Evolutionary conservation across 306 rosid genomes (phyloP).

Genomic region (Adenanthera pavonina): DNA sequence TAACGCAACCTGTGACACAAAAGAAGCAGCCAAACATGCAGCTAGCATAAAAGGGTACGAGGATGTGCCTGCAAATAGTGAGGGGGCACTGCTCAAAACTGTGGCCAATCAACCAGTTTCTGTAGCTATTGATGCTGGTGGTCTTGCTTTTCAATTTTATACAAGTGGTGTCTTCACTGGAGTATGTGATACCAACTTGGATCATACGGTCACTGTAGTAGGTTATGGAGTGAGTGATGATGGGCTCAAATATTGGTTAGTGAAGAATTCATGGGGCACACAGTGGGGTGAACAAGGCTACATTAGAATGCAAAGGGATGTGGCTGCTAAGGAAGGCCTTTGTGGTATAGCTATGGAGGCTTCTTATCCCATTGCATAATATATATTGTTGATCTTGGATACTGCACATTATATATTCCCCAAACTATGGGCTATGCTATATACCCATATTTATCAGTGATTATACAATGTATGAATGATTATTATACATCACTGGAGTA

Average conservation of each 20-base stretch:
- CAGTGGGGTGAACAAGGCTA: slow-evolving; percentile 50
- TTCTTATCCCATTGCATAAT: slow-evolving; percentile 43
- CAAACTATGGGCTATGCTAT: too few relatives aligned
- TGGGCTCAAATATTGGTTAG: slow-evolving; percentile 49
- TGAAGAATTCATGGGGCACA: slow-evolving; percentile 47
- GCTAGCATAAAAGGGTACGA: slow-evolving; percentile 44
- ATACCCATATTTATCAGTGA: not conserved
- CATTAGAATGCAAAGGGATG: slow-evolving; percentile 40
- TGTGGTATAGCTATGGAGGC: slow-evolving; percentile 49
- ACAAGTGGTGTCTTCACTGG: slow-evolving; percentile 45
- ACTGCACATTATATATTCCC: not conserved
- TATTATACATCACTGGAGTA: not conserved
- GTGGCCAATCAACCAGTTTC: slow-evolving; percentile 49
- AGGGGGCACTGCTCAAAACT: slow-evolving; percentile 42
- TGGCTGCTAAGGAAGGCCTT: slow-evolving; percentile 40
- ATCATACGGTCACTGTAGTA: slow-evolving; percentile 43
- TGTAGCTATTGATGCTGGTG: slow-evolving; percentile 46
- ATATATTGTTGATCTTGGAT: not conserved
- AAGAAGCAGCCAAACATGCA: slow-evolving; percentile 17
- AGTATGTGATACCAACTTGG: slow-evolving; percentile 37
- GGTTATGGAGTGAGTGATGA: slow-evolving; percentile 43
- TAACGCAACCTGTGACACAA: slow-evolving; percentile 35
- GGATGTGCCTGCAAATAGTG: slow-evolving; percentile 47
- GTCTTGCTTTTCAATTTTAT: slow-evolving; percentile 37
- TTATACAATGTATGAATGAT: not conserved